Percentiles rank a stretch among this genome's conserved stretches.
Evolutionary conservation across 2,329 filamentous ascomycete species (phyloP).

Genomic region (Calonectria hawksworthii): DNA sequence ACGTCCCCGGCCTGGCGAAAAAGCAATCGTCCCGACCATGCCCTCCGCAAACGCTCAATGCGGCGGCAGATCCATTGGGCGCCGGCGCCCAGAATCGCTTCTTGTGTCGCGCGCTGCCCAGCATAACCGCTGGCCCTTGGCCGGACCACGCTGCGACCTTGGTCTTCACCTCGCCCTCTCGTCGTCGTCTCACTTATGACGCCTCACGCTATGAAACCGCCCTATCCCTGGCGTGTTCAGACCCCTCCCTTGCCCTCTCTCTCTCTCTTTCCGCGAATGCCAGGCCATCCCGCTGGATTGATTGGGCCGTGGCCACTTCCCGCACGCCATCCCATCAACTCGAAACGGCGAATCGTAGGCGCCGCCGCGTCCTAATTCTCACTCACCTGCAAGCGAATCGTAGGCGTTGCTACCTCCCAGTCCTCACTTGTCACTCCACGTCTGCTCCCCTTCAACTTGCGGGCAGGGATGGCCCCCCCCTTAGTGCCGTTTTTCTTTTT

Average conservation of each 20-base stretch:
- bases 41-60: slow-evolving; percentile 10
- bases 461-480: slow-evolving; percentile 3
- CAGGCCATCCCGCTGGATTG: slow-evolving; percentile 30
- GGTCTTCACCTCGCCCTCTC: slow-evolving; percentile 25
- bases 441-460: slow-evolving; percentile 14
- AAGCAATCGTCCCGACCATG: background rate
- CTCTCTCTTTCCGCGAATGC: slow-evolving; percentile 8
- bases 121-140: slow-evolving; percentile 18
- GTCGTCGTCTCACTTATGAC: slow-evolving; percentile 32
- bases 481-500: slow-evolving; percentile 20
- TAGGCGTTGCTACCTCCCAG: background rate
- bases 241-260: background rate
- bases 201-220: slow-evolving; percentile 44
- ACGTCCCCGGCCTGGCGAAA: slow-evolving; percentile 3
- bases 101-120: background rate
- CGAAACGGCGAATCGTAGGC: slow-evolving; percentile 30
- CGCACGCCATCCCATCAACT: slow-evolving; percentile 21
- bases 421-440: slow-evolving; percentile 9
- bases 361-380: slow-evolving; percentile 11
- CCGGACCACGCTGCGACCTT: slow-evolving; percentile 15
- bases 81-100: background rate
- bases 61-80: slow-evolving; percentile 26
- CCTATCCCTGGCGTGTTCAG: slow-evolving; percentile 30
- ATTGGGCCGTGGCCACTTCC: slow-evolving; percentile 23
- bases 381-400: background rate